Conservation (phyloP, 768 basidiomycete species). For the Xerocomellus intermedius region DNA sequence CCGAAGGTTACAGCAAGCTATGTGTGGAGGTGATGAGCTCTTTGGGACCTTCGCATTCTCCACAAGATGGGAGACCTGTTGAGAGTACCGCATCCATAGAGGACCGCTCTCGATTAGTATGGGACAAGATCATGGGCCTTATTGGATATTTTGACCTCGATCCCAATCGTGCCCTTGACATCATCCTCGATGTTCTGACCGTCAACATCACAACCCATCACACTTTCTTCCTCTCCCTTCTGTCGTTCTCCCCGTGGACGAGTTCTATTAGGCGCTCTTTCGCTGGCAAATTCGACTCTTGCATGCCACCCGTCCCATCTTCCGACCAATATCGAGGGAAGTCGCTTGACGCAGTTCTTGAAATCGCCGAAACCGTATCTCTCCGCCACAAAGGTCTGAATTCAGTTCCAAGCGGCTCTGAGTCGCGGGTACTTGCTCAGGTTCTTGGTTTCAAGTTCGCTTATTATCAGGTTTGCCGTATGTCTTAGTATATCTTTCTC, state of each 20-base stretch:
- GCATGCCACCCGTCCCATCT: conserved; percentile 40
- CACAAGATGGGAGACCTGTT: conserved; percentile 60
- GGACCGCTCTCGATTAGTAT: conserved; percentile 65
- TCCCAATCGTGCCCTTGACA: conserved; percentile 89
- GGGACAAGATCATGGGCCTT: conserved; percentile 83
- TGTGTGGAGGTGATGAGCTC: conserved; percentile 77
- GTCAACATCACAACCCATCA: conserved; percentile 80
- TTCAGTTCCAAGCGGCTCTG: conserved; percentile 25
- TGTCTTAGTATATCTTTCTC: background rate
- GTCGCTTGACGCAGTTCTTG: conserved; percentile 64
- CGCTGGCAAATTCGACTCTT: conserved; percentile 24
- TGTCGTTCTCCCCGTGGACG: conserved; percentile 90
- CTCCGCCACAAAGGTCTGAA: conserved; percentile 1
- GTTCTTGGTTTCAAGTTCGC: conserved; percentile 98
- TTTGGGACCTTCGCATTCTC: conserved; percentile 72
- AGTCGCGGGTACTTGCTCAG: conserved; percentile 75
- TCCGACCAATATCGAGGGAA: conserved; percentile 53
- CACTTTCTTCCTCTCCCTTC: conserved; percentile 82
- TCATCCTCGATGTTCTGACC: conserved; percentile 89
- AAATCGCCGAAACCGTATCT: conserved; percentile 44
- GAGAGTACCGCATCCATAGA: conserved; percentile 59
- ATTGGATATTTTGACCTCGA: conserved; percentile 97
- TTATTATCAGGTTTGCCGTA: conserved; percentile 72
- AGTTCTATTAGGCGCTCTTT: conserved; percentile 40
- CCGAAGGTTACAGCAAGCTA: conserved; percentile 95